Evolutionary conservation across 495 filamentous ascomycete genomes (phyloP).

Genomic region (Penicillium chermesinum): DNA sequence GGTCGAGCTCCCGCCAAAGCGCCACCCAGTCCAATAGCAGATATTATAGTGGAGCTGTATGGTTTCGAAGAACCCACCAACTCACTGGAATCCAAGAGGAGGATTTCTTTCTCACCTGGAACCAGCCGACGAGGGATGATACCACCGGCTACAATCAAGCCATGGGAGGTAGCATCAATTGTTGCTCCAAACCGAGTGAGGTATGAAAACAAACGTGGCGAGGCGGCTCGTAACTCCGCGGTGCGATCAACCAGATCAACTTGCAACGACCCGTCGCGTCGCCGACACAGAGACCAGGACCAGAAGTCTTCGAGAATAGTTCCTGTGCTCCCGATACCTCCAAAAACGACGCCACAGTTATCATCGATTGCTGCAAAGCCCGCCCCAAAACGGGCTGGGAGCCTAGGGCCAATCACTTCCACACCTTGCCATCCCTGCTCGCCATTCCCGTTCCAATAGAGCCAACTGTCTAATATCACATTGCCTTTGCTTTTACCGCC

Average conservation of each 20-base stretch:
- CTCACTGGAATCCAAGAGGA: constrained; percentile 25
- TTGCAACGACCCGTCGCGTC: constrained; percentile 19
- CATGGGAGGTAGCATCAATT: constrained; percentile 29
- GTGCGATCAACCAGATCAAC: constrained; percentile 26
- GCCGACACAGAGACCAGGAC: constrained; percentile 46
- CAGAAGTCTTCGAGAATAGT: constrained; percentile 52
- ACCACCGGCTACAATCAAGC: constrained; percentile 39
- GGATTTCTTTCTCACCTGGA: constrained; percentile 30
- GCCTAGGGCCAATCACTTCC: constrained; percentile 31
- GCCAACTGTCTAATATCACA: constrained; percentile 53
- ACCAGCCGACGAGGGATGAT: constrained; percentile 30
- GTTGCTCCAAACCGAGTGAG: constrained; percentile 30
- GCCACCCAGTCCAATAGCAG: constrained; percentile 18
- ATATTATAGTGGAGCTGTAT: constrained; percentile 14
- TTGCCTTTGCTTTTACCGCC: constrained; percentile 63
- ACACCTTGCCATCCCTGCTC: constrained; percentile 47
- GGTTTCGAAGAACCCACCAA: constrained; percentile 6
- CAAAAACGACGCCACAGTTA: constrained; percentile 54
- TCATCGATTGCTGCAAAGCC: constrained; percentile 36
- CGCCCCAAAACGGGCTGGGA: constrained; percentile 59
- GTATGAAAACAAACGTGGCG: constrained; percentile 17
- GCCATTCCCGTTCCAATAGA: constrained; percentile 53
- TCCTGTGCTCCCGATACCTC: constrained; percentile 61
- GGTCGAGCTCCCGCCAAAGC: constrained; percentile 39
- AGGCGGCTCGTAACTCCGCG: constrained; percentile 12